Conservation (phyloP, 768 basidiomycete species). For the Lactarius hatsudake region DNA sequence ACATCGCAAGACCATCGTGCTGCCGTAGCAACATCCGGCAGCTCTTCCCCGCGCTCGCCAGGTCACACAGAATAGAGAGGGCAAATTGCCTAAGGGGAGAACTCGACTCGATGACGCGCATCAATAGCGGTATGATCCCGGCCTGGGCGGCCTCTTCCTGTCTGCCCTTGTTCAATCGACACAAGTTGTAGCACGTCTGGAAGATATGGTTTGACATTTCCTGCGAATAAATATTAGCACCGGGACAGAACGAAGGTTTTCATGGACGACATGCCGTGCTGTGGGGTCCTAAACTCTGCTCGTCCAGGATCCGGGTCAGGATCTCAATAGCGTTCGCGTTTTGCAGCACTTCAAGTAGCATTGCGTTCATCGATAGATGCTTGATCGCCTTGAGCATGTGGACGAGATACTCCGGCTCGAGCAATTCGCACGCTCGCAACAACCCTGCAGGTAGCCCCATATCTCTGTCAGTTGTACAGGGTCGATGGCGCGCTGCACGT, state of each 20-base stretch:
- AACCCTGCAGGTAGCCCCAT: constrained; percentile 53
- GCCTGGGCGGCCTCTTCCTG: constrained; percentile 98
- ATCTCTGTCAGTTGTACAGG: neutral
- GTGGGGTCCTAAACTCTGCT: constrained; percentile 73
- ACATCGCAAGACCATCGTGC: constrained; percentile 83
- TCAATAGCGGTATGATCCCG: constrained; percentile 89
- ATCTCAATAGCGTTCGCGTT: constrained; percentile 95
- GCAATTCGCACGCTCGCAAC: constrained; percentile 78
- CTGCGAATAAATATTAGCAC: constrained; percentile 40
- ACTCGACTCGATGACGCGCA: constrained; percentile 80
- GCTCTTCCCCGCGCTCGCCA: constrained; percentile 92
- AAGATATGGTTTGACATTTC: constrained; percentile 98
- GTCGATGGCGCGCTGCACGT: constrained; percentile 36
- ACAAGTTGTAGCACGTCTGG: constrained; percentile 96
- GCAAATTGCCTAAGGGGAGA: constrained; percentile 98
- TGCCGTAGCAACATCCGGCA: constrained; percentile 91
- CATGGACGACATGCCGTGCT: constrained; percentile 59
- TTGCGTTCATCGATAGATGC: constrained; percentile 92
- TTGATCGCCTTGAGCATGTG: constrained; percentile 93
- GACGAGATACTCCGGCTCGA: constrained; percentile 86
- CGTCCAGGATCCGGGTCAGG: constrained; percentile 79
- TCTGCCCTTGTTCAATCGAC: constrained; percentile 87
- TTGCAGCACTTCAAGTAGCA: constrained; percentile 87
- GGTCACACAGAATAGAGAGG: constrained; percentile 92
- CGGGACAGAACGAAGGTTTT: neutral